A percentile compares a stretch with the other conserved stretches of the same genome.
These are phyloP conservation scores for Serendipita indica DNA, from an alignment of 768 basidiomycete species.

Conservation along the genomic window DNA sequence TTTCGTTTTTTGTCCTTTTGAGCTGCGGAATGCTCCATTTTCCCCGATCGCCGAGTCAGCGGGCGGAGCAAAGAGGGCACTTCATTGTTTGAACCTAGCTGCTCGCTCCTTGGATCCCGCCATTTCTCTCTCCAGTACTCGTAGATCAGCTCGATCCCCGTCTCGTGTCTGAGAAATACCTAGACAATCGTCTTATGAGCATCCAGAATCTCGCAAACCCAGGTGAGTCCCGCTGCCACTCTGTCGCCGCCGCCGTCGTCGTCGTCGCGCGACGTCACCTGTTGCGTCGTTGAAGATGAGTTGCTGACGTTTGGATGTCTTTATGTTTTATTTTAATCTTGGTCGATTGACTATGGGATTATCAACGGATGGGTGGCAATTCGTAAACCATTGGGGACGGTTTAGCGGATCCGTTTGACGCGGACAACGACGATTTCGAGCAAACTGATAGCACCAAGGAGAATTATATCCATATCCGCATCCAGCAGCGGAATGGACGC, in stretches of 20 bases:
- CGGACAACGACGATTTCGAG: conserved; percentile 72
- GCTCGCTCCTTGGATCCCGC: not conserved
- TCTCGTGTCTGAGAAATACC: conserved; percentile 16
- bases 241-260: conserved; percentile 9
- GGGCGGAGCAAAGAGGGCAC: not conserved
- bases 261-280: not conserved
- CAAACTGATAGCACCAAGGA: conserved; percentile 53
- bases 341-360: not conserved
- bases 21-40: too few relatives aligned
- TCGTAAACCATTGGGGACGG: conserved; percentile 8
- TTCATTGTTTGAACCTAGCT: not conserved
- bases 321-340: not conserved
- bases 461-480: conserved; percentile 88
- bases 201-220: conserved; percentile 79
- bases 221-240: conserved; percentile 35
- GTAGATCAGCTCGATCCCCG: conserved; percentile 20
- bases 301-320: conserved; percentile 1
- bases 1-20: conserved; percentile 4
- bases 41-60: not conserved
- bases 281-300: not conserved
- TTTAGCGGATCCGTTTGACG: conserved; percentile 66
- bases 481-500: conserved; percentile 97
- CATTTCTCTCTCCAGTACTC: conserved; percentile 19
- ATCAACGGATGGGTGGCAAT: conserved; percentile 7
- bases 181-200: conserved; percentile 62